Evolutionary conservation across 106 monocot genomes (phyloP).

Genomic region (Posidonia australis): DNA sequence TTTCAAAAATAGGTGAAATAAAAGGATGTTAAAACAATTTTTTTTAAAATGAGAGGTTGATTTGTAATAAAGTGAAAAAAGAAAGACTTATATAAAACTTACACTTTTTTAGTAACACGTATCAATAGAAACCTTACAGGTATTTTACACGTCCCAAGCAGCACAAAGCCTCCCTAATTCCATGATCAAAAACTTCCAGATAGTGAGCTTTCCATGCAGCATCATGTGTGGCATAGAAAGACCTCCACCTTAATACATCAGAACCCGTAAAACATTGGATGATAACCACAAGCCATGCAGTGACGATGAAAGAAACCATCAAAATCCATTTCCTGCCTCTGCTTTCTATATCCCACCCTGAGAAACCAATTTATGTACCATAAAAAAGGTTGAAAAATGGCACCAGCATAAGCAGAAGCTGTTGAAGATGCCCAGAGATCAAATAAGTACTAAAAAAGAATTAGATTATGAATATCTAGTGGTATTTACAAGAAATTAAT

Average conservation of each 20-base stretch:
- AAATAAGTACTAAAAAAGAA: too few species aligned
- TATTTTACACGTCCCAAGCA: conserved; percentile 92
- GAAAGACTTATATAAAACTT: too few species aligned
- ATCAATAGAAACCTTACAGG: conserved; percentile 68
- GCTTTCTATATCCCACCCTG: conserved; percentile 46
- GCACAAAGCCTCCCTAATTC: conserved; percentile 89
- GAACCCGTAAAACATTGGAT: conserved; percentile 76
- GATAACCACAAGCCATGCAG: conserved; percentile 63
- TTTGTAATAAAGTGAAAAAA: not conserved
- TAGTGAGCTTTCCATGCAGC: conserved; percentile 96
- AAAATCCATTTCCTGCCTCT: conserved; percentile 29
- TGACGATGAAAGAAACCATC: conserved; percentile 42
- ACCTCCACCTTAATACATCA: conserved; percentile 89
- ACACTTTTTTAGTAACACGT: too few species aligned
- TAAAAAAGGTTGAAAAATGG: not conserved
- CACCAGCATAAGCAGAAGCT: not conserved
- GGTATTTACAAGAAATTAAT: too few species aligned
- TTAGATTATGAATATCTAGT: too few species aligned
- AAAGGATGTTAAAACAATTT: too few species aligned
- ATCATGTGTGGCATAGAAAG: conserved; percentile 92
- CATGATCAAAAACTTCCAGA: conserved; percentile 91
- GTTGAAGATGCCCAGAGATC: too few species aligned
- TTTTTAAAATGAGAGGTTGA: too few species aligned
- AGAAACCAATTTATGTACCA: not conserved
- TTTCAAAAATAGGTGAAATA: too few species aligned